Percentiles rank a stretch among this genome's conserved stretches.
phyloP scores from a whole-genome alignment of 495 filamentous ascomycete species.

The Penicillium macrosclerotiorum region DNA sequence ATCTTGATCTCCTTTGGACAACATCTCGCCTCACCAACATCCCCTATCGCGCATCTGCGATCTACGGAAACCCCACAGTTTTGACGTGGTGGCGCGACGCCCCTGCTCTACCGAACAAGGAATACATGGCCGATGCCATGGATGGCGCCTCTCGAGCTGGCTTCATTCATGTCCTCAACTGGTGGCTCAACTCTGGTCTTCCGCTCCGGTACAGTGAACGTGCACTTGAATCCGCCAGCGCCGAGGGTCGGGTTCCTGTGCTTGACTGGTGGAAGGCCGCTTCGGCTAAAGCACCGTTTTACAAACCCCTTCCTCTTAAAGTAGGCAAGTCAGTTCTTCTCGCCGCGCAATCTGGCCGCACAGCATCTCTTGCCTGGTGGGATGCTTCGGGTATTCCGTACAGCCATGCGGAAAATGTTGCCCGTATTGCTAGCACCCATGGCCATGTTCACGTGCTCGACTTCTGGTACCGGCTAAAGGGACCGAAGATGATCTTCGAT shows the following conservation, averaged over 20 bases:
- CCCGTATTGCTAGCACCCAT: constrained; percentile 77
- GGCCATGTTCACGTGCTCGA: constrained; percentile 85
- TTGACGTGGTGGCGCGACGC: constrained; percentile 86
- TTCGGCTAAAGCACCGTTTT: constrained; percentile 27
- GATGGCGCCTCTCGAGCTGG: constrained; percentile 83
- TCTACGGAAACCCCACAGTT: constrained; percentile 81
- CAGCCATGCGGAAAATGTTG: constrained; percentile 70
- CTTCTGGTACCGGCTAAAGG: constrained; percentile 74
- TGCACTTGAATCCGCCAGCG: constrained; percentile 81
- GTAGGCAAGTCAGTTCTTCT: constrained; percentile 77
- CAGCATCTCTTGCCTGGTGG: constrained; percentile 77
- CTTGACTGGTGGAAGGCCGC: constrained; percentile 88
- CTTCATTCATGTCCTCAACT: constrained; percentile 80
- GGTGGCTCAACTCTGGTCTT: constrained; percentile 83
- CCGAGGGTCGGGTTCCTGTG: constrained; percentile 76
- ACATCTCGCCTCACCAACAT: constrained; percentile 79
- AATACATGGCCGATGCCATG: constrained; percentile 75
- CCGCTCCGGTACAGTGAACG: constrained; percentile 79
- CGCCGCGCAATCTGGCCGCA: constrained; percentile 75
- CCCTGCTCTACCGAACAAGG: constrained; percentile 73
- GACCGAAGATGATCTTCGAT: constrained; percentile 84
- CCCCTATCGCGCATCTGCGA: constrained; percentile 78
- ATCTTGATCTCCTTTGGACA: constrained; percentile 76
- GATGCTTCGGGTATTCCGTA: constrained; percentile 71
- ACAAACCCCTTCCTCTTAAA: constrained; percentile 57